Conservation (phyloP, 108 stramenopile species). For the Discostella pseudostelligera region DNA sequence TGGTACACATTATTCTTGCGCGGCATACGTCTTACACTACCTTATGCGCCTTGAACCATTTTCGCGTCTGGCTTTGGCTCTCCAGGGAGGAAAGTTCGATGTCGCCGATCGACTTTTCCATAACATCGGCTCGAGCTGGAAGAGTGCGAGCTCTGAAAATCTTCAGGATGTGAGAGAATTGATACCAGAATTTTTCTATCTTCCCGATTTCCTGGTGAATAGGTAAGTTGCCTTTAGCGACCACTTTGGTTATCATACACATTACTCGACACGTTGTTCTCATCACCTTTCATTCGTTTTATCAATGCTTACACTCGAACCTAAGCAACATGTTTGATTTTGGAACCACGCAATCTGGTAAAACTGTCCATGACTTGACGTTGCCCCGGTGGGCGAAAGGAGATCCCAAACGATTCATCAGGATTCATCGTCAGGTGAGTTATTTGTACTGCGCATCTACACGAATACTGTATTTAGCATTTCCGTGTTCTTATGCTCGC, state of each 20-base stretch:
- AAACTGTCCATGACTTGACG: slow-evolving; percentile 83
- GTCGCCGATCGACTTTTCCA: slow-evolving; percentile 96
- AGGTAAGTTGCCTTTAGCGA: slow-evolving; percentile 11
- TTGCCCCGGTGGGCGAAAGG: slow-evolving; percentile 94
- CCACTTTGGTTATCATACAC: neutral
- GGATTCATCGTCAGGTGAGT: slow-evolving; percentile 71
- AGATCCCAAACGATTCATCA: slow-evolving; percentile 81
- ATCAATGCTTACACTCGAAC: neutral
- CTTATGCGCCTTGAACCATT: slow-evolving; percentile 96
- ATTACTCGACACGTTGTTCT: neutral
- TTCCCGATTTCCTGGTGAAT: slow-evolving; percentile 92
- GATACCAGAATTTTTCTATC: slow-evolving; percentile 97
- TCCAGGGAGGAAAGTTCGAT: slow-evolving; percentile 96
- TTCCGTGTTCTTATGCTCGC: slow-evolving; percentile 8
- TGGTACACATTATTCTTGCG: slow-evolving; percentile 97
- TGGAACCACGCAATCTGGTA: slow-evolving; percentile 80
- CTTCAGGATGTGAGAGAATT: slow-evolving; percentile 96
- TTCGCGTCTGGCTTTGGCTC: slow-evolving; percentile 81
- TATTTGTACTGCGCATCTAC: neutral
- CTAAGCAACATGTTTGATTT: slow-evolving; percentile 81
- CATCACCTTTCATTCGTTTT: neutral
- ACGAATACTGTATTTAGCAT: neutral
- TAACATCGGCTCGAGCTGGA: slow-evolving; percentile 88
- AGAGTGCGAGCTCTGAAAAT: slow-evolving; percentile 80
- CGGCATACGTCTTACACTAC: slow-evolving; percentile 96